Evolutionary conservation across 257 asterid genomes (phyloP).

Genomic region (Cruciata laevipes): DNA sequence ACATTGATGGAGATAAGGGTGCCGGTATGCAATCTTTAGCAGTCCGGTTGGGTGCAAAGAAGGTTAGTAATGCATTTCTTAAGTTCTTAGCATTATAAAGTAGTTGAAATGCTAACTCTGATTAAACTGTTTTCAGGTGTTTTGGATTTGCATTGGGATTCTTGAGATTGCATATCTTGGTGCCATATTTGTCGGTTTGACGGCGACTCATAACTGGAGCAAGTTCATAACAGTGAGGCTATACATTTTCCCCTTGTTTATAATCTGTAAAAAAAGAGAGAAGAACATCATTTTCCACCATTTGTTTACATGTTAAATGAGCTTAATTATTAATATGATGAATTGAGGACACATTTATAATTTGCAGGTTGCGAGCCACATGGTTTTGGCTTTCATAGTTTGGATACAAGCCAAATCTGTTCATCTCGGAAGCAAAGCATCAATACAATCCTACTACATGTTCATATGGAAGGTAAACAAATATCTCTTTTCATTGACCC

Average conservation of each 20-base stretch:
- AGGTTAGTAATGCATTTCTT: neutral
- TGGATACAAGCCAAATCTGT: conserved; percentile 69
- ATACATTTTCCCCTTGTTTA: too few species aligned
- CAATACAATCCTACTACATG: conserved; percentile 83
- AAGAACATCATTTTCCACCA: too few species aligned
- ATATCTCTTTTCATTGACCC: too few species aligned
- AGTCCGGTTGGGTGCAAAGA: neutral
- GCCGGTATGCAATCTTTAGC: neutral
- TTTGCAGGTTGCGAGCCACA: conserved; percentile 60
- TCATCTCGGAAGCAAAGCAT: conserved; percentile 57
- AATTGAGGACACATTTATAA: too few species aligned
- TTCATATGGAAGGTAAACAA: conserved; percentile 97
- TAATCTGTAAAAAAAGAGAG: too few species aligned
- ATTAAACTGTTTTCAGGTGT: conserved; percentile 53
- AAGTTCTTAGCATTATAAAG: too few species aligned
- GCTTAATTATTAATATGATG: too few species aligned
- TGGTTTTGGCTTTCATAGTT: conserved; percentile 50
- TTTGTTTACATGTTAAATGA: too few species aligned
- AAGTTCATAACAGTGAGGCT: conserved; percentile 53
- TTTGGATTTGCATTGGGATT: conserved; percentile 66
- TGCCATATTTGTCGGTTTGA: conserved; percentile 58
- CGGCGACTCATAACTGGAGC: conserved; percentile 64
- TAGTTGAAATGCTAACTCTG: too few species aligned
- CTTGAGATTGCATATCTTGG: conserved; percentile 75
- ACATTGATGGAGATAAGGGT: neutral